Percentiles rank a stretch among this genome's conserved stretches.
These are phyloP conservation scores for Zea mays DNA, from an alignment of 176 grass and related monocot species.

Conservation along the genomic window Zm-B73-REFERENCE-NAM-5.0 NC_050096.1:25897501-25898000, in stretches of 20 bases:
- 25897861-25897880: slow-evolving; percentile 50
- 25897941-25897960: slow-evolving; percentile 50
- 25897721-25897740: slow-evolving; percentile 52
- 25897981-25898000: slow-evolving; percentile 58
- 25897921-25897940: slow-evolving; percentile 49
- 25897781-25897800: slow-evolving; percentile 68
- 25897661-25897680: slow-evolving; percentile 64
- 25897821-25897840: slow-evolving; percentile 41
- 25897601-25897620: slow-evolving; percentile 64
- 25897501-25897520: slow-evolving; percentile 59
- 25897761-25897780: slow-evolving; percentile 43
- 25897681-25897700: slow-evolving; percentile 54
- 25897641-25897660: slow-evolving; percentile 76
- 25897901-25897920: slow-evolving; percentile 60
- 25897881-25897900: slow-evolving; percentile 59
- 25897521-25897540: slow-evolving; percentile 59
- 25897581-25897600: slow-evolving; percentile 68
- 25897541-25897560: slow-evolving; percentile 60
- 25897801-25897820: slow-evolving; percentile 67
- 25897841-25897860: slow-evolving; percentile 52
- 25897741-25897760: slow-evolving; percentile 53
- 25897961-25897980: slow-evolving; percentile 51
- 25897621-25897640: slow-evolving; percentile 51
- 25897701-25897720: slow-evolving; percentile 58
- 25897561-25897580: slow-evolving; percentile 62